phyloP scores from a whole-genome alignment of 2,329 filamentous ascomycete species.

The Xylaria sp. region DNA sequence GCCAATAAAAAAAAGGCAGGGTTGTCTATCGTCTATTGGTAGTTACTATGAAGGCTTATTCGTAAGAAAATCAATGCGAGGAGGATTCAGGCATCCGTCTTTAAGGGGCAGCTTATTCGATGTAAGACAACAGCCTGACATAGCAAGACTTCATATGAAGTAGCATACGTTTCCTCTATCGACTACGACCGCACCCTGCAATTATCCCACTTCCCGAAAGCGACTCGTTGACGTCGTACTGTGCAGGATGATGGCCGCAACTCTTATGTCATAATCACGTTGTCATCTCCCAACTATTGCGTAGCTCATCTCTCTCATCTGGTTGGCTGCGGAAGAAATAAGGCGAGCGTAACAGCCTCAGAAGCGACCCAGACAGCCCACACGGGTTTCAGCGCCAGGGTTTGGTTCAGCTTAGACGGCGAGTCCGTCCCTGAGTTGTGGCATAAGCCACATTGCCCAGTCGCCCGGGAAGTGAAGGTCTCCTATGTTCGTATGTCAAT shows the following conservation, averaged over 20 bases:
- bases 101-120: neutral
- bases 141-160: neutral
- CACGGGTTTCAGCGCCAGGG: neutral
- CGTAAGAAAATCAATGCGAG: neutral
- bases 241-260: slow-evolving; percentile 1
- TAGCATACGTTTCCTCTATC: neutral
- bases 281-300: slow-evolving; percentile 1
- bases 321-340: slow-evolving; percentile 25
- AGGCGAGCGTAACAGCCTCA: slow-evolving; percentile 19
- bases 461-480: neutral
- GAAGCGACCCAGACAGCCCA: slow-evolving; percentile 10
- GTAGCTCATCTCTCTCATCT: slow-evolving; percentile 20
- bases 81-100: neutral
- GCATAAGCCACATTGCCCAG: slow-evolving; percentile 3
- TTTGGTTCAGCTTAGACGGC: slow-evolving; percentile 3
- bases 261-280: slow-evolving; percentile 10
- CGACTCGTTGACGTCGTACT: neutral
- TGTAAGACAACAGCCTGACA: slow-evolving; percentile 4
- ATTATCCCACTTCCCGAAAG: neutral
- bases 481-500: neutral
- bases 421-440: slow-evolving; percentile 12
- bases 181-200: neutral
- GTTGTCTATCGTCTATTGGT: neutral
- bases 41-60: neutral
- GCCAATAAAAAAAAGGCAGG: neutral